These are phyloP conservation scores for Pythium scleroteichum DNA, from an alignment of 352 stramenopile genomes.

Conservation along the genomic window DNA sequence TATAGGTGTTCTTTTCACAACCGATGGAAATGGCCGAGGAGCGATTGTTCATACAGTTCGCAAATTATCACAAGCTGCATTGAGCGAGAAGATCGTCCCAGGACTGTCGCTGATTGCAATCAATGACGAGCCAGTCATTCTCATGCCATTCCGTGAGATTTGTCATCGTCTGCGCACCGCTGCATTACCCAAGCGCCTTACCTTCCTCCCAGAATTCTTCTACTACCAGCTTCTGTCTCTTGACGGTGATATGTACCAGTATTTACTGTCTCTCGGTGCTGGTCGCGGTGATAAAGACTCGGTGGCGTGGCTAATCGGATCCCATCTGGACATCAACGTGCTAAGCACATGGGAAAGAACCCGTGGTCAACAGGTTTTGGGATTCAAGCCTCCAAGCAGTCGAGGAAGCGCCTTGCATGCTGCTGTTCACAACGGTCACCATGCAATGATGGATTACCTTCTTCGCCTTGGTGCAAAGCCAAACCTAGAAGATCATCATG, in stretches of 20 bases:
- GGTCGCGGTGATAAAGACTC: slow-evolving; percentile 72
- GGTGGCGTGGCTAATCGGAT: slow-evolving; percentile 52
- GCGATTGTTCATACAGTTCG: slow-evolving; percentile 75
- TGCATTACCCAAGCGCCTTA: slow-evolving; percentile 73
- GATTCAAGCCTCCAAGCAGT: slow-evolving; percentile 56
- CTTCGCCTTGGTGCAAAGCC: slow-evolving; percentile 46
- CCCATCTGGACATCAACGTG: slow-evolving; percentile 60
- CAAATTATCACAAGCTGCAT: slow-evolving; percentile 77
- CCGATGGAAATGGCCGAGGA: slow-evolving; percentile 71
- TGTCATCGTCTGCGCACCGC: slow-evolving; percentile 60
- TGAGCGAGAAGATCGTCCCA: slow-evolving; percentile 67
- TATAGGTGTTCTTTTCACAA: slow-evolving; percentile 83
- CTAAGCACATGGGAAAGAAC: slow-evolving; percentile 73
- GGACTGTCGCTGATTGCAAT: slow-evolving; percentile 80
- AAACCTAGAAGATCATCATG: slow-evolving; percentile 61
- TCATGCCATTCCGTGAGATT: slow-evolving; percentile 82
- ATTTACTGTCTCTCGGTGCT: slow-evolving; percentile 71
- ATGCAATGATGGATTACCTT: slow-evolving; percentile 66
- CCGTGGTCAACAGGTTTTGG: slow-evolving; percentile 68
- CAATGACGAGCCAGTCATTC: slow-evolving; percentile 79
- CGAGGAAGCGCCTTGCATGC: slow-evolving; percentile 66
- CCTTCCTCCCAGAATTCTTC: slow-evolving; percentile 84
- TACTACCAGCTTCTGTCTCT: slow-evolving; percentile 83
- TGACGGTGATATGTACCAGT: slow-evolving; percentile 79
- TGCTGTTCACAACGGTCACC: slow-evolving; percentile 58